Conservation (phyloP, 2,329 filamentous ascomycete species). For the Aspergillus chevalieri region DNA sequence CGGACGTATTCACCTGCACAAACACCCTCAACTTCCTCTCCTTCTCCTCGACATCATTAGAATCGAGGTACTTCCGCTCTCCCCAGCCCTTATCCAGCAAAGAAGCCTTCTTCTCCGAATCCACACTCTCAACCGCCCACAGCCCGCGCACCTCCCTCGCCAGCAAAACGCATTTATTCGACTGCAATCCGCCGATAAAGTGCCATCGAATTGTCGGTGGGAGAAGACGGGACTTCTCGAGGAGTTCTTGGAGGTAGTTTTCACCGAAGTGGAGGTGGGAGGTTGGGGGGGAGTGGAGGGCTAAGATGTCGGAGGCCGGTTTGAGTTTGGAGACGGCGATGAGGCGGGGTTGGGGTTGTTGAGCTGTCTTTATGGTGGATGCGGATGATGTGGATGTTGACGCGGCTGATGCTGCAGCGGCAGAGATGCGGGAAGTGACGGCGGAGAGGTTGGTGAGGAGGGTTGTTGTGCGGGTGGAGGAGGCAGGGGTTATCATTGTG, state of each 20-base stretch:
- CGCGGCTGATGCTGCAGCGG: conserved; percentile 35
- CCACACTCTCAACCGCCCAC: conserved; percentile 86
- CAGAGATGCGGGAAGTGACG: conserved; percentile 54
- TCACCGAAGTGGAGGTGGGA: conserved; percentile 81
- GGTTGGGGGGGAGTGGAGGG: conserved; percentile 60
- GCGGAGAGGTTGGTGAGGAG: conserved; percentile 58
- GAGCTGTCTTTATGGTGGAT: conserved; percentile 7
- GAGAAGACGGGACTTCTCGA: conserved; percentile 75
- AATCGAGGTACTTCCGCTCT: conserved; percentile 38
- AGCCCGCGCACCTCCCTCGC: conserved; percentile 79
- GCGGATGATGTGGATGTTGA: not conserved
- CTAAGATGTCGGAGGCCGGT: conserved; percentile 81
- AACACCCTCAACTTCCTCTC: conserved; percentile 59
- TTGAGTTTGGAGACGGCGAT: conserved; percentile 97
- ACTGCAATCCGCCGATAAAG: conserved; percentile 92
- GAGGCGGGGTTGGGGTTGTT: conserved; percentile 49
- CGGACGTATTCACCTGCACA: conserved; percentile 93
- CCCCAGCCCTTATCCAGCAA: conserved; percentile 71
- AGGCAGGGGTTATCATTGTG: conserved; percentile 46
- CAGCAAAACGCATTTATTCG: conserved; percentile 83
- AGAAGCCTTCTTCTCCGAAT: conserved; percentile 78
- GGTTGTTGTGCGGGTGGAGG: conserved; percentile 54
- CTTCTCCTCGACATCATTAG: conserved; percentile 20
- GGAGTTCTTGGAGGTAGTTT: conserved; percentile 89
- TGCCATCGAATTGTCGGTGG: conserved; percentile 78